These are phyloP conservation scores for Phyllosticta capitalensis DNA, from an alignment of 2,329 filamentous ascomycete species.

Conservation along the genomic window DNA sequence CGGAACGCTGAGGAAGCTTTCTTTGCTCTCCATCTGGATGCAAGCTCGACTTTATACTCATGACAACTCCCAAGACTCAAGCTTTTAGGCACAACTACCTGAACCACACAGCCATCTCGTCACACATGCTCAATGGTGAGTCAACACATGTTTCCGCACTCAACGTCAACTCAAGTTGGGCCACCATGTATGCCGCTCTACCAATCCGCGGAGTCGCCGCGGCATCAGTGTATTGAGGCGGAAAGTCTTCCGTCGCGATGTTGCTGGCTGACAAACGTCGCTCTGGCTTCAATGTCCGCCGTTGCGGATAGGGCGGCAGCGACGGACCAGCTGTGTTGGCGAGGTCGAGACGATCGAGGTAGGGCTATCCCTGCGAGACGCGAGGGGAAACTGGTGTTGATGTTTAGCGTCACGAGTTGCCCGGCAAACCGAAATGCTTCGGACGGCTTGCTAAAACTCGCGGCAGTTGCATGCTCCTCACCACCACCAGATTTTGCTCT, in stretches of 20 bases:
- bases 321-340: neutral
- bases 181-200: too few species aligned
- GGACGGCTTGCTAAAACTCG: neutral
- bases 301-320: neutral
- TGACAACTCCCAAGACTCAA: neutral
- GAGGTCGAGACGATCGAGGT: neutral
- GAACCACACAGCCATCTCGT: neutral
- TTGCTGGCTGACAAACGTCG: neutral
- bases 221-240: neutral
- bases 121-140: neutral
- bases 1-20: neutral
- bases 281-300: too few species aligned
- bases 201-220: too few species aligned
- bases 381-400: neutral
- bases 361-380: neutral
- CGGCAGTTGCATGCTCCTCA: neutral
- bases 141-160: too few species aligned
- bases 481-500: too few species aligned
- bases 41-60: neutral
- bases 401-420: neutral
- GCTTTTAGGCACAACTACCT: neutral
- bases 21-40: neutral
- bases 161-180: too few species aligned
- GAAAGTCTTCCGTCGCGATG: neutral
- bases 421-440: neutral